Conservation (phyloP, 2,329 filamentous ascomycete genomes). For the Trichoderma pleuroti region DNA sequence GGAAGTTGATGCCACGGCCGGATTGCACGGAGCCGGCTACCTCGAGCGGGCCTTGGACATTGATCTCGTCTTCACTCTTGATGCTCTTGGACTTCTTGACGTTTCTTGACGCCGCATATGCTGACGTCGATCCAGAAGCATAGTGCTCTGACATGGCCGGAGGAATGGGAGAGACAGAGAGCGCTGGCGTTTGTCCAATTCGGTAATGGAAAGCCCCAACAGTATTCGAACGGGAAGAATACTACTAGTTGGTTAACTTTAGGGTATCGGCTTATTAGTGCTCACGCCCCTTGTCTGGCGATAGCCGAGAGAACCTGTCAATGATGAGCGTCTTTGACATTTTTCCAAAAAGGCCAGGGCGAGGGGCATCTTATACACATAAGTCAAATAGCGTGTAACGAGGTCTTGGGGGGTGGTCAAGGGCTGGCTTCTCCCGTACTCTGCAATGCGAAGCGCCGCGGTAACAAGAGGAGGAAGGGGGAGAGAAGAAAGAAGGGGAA, state of each 20-base stretch:
- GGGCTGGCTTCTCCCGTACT: not conserved
- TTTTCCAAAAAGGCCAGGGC: not conserved
- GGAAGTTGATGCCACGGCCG: slow-evolving; percentile 42
- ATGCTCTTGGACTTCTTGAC: slow-evolving; percentile 38
- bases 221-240: not conserved
- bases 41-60: slow-evolving; percentile 44
- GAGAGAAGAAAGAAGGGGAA: not conserved
- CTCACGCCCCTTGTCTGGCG: slow-evolving; percentile 9
- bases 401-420: not conserved
- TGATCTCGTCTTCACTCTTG: slow-evolving; percentile 40
- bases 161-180: not conserved
- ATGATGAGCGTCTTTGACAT: not conserved
- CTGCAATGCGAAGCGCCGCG: not conserved
- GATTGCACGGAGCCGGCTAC: slow-evolving; percentile 46
- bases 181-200: not conserved
- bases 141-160: slow-evolving; percentile 29
- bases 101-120: slow-evolving; percentile 22
- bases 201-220: not conserved
- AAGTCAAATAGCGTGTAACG: slow-evolving; percentile 6
- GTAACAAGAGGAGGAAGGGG: not conserved
- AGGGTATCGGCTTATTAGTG: slow-evolving; percentile 5
- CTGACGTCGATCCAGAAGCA: slow-evolving; percentile 25
- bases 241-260: not conserved
- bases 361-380: slow-evolving; percentile 17
- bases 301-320: slow-evolving; percentile 4